Base-by-base conservation (phyloP, 2,329 filamentous ascomycete species). In the Ampelomyces quisqualis region DNA sequence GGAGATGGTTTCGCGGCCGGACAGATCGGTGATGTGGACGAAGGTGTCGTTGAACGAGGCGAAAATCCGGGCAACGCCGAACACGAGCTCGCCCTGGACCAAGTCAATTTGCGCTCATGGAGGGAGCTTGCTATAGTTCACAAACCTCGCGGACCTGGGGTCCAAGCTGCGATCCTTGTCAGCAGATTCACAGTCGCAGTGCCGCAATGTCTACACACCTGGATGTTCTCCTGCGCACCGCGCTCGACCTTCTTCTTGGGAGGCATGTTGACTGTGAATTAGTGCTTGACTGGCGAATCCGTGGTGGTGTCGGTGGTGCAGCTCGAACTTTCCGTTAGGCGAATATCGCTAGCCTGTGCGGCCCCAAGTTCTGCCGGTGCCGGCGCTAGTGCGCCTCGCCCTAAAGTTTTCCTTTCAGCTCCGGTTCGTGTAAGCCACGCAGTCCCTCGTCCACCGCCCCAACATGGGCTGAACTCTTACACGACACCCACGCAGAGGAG, bases 11-110 rank as follows among this genome's bases (percentile, higher is more conserved):
- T 98, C 93, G 78, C 93, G 93, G 79, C 93, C 93, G 79, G 72
- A 74, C 75, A 98, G 89, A 95, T 97, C 93, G 80, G 93, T 98
- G 73, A 98, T 89, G 80, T 98, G 93, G 73, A 98, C 93, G 70
- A 77, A 77, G 64, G 74, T 77, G 57, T 76, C 74, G 66, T 77
- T 76, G 65, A 77, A 76, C 58, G 88, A 95, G 69, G 90, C 90
- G 77, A 96, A 93, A 81, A 96, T 96, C 75, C 90, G 88, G 73
- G 90, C 90, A 78, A 95, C 90, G 75, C 90, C 90, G 75, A 96
- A 96, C 75, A 95, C 90, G 75, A 95, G 88, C 80, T 95, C 89
- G 78, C 90, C 90, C 91, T 56, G 49, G 32, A 38, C 33, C 38
- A 26, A 20, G 51, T 61, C 47, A 61, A 48, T 61, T 47, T 43